Base-by-base conservation (phyloP, 2,329 filamentous ascomycete species). In the Xylariaceae sp. region DNA sequence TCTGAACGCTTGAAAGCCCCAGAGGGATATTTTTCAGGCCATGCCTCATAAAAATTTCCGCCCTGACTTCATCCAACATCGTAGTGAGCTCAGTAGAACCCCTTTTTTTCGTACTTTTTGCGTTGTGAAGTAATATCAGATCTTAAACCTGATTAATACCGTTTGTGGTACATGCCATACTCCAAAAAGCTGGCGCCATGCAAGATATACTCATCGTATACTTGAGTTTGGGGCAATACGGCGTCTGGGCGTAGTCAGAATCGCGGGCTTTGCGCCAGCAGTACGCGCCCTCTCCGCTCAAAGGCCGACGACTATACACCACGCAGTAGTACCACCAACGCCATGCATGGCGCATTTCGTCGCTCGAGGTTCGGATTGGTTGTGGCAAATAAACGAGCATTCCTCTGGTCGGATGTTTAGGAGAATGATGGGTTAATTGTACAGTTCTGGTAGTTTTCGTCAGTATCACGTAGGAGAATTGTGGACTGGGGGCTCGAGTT, bases 311-410 rank as follows among this genome's bases (percentile, higher is more conserved):
- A 27, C 61, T 61, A 33, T 62, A 66, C 18, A 44, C 50, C 21
- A 58, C 24, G 50, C 63, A 66, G 29, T 60, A 66, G 37, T 59
- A 64, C 51, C 55, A 61, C 63, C 64, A 66, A 23, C 60, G 60
- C 60, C 60, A 63, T 24, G 60, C 60, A 42, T 61, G 54, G 53
- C 60, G 61, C 60, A 63, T 63, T 15, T 20, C 32, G 44, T 50
- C 40, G 29, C 7, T 21, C 16, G 29, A 7, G 29, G 10, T 36
- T 33, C 18, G 32, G 13, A 1, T 40, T 26, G 35, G 27, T 29
- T 39, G 48, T 15, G n/a, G 15, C 29, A 8, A n/a, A 30, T 30
- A 30, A 8, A 13, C 29, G 32, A 15, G 18, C 32, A 4, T 42
- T 36, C n/a, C 32, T 27, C 46, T 30, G 16, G 24, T 29, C 27